These are phyloP conservation scores for Solanum hybrid DNA, from an alignment of 305 asterid genomes.

Conservation along the genomic window DNA sequence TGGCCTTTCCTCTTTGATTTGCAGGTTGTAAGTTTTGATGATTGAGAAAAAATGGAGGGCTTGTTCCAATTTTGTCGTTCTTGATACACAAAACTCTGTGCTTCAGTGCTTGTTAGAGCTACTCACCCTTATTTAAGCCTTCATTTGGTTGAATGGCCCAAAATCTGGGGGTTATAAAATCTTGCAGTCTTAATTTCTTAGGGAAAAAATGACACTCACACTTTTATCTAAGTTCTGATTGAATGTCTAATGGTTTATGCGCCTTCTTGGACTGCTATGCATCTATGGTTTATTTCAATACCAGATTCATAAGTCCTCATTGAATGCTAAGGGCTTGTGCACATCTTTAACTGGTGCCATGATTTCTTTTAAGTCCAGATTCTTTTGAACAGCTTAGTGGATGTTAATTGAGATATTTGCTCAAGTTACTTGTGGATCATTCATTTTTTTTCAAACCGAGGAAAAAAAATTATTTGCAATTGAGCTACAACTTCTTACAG, in stretches of 20 bases:
- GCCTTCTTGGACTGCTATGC: neutral
- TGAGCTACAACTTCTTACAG: neutral
- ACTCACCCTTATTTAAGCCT: neutral
- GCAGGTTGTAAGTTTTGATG: neutral
- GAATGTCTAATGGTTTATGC: neutral
- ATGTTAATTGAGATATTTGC: neutral
- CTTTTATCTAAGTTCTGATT: neutral
- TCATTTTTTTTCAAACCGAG: neutral
- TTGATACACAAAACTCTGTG: neutral
- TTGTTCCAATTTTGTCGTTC: neutral
- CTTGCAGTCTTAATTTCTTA: neutral
- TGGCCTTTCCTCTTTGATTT: neutral
- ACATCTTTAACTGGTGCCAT: neutral
- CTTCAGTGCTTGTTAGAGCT: neutral
- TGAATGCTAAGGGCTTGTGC: neutral
- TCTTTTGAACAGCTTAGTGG: neutral
- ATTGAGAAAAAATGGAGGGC: neutral
- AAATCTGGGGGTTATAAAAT: neutral
- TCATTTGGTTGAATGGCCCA: neutral
- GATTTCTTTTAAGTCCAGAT: neutral
- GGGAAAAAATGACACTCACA: neutral
- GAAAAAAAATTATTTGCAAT: neutral
- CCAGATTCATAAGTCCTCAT: neutral
- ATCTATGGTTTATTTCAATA: neutral
- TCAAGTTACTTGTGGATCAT: neutral